phyloP scores from a whole-genome alignment of 2,329 filamentous ascomycete genomes.

The Pestalotiopsis sp. region DNA sequence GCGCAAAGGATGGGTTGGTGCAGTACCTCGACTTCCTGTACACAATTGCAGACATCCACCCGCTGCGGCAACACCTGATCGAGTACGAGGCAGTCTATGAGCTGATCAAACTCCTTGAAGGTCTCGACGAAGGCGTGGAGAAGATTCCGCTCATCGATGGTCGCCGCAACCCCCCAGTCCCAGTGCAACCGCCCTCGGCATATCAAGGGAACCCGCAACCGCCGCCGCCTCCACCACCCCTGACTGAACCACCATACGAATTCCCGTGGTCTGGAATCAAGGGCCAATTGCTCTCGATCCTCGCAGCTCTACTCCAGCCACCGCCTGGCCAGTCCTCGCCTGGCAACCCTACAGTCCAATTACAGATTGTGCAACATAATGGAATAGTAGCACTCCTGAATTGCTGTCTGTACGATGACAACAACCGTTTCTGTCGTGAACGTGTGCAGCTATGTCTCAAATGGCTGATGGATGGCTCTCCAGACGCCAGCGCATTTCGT shows the following conservation, averaged over 20 bases:
- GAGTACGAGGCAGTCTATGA: constrained; percentile 93
- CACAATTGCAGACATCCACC: constrained; percentile 80
- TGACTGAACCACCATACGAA: constrained; percentile 65
- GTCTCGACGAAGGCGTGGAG: constrained; percentile 83
- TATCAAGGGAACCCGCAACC: constrained; percentile 29
- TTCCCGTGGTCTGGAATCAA: constrained; percentile 77
- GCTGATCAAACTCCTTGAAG: constrained; percentile 81
- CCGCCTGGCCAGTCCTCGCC: constrained; percentile 61
- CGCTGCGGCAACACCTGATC: constrained; percentile 81
- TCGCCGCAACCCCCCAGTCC: constrained; percentile 33
- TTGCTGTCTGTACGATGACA: constrained; percentile 87
- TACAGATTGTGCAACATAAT: constrained; percentile 81
- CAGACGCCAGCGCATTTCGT: constrained; percentile 68
- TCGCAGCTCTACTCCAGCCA: constrained; percentile 87
- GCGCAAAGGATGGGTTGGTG: constrained; percentile 90
- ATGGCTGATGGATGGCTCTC: constrained; percentile 74
- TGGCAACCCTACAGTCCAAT: constrained; percentile 75
- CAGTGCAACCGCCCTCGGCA: constrained; percentile 28
- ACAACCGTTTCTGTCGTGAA: constrained; percentile 93
- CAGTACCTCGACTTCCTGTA: constrained; percentile 94
- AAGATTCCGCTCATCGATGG: constrained; percentile 69
- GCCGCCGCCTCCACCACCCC: constrained; percentile 44
- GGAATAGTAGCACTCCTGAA: constrained; percentile 86
- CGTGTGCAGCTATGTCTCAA: constrained; percentile 87
- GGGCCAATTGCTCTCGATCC: constrained; percentile 86